Evolutionary conservation across 2,329 filamentous ascomycete species (phyloP), one percentile per base, ranked within the genome.

Genomic region (Fusarium siculi): DNA sequence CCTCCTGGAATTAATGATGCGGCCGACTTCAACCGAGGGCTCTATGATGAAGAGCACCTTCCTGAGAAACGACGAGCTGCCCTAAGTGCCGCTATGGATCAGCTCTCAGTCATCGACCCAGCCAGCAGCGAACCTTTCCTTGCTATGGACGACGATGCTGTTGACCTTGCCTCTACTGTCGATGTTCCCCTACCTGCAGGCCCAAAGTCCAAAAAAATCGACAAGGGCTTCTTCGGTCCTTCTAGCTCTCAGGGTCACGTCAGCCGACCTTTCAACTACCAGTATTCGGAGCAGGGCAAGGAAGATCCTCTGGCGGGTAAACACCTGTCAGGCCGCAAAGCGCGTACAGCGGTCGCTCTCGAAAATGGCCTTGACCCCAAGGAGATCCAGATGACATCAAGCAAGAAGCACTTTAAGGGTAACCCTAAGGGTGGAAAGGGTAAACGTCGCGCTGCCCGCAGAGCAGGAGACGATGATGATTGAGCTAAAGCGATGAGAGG

Each of bases 371-470:
- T 98, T 40, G 95, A 98, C 78, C 92, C 93, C 2, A 92, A 91
- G 67, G 96, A 98, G 65, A 84, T 96, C 74, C 85, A 87, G 81
- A 77, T 88, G 65, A 86, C 86, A 65, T 86, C 86, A 57, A 89
- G 91, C 64, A 99, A 99, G 90, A 98, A 98, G 86, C 96, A 99
- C 83, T 96, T 94, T 83, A 97, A 97, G 85, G 92, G 89, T n/a
- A 90, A 91, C 44, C 88, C 89, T 71, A 91, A 87, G 82, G 88
- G 86, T 49, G 81, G 80, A 67, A 92, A 89, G 80, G 85, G 86
- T 68, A 89, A 87, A 79, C 74, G 75, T n/a, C 74, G 77, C 18
- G 47, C 65, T 32, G 74, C 65, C 40, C 74, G 73, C 19, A 73
- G 67, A 46, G 68, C 47, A 4, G 60, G 56, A 25, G 69, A 63